phyloP scores from a whole-genome alignment of 495 filamentous ascomycete species.

The Tuber aestivum region DNA sequence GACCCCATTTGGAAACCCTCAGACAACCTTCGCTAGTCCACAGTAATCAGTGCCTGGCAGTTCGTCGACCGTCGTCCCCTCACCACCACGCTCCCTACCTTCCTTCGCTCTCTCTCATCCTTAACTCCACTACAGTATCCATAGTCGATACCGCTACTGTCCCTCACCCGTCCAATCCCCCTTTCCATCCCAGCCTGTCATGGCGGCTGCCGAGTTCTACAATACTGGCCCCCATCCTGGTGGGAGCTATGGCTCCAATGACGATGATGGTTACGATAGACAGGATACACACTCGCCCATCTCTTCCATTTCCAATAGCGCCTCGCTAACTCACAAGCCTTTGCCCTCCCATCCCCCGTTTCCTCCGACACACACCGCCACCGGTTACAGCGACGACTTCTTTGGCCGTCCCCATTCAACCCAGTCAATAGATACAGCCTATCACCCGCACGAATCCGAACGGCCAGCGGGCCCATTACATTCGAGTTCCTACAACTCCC shows the following conservation, averaged over 20 bases:
- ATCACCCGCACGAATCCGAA: slow-evolving; percentile 41
- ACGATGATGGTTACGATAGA: slow-evolving; percentile 43
- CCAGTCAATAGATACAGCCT: slow-evolving; percentile 39
- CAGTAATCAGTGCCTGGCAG: not conserved
- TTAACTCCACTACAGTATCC: not conserved
- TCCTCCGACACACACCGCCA: slow-evolving; percentile 32
- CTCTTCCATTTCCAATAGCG: slow-evolving; percentile 12
- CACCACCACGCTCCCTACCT: not conserved
- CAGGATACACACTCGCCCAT: slow-evolving; percentile 18
- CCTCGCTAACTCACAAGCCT: slow-evolving; percentile 27
- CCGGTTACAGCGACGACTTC: slow-evolving; percentile 43
- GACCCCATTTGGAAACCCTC: not conserved
- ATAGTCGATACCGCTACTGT: slow-evolving; percentile 8
- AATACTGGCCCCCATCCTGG: slow-evolving; percentile 51
- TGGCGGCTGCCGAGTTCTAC: slow-evolving; percentile 84
- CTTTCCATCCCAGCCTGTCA: slow-evolving; percentile 45
- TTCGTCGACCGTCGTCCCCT: not conserved
- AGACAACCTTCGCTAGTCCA: not conserved
- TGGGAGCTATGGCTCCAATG: slow-evolving; percentile 8
- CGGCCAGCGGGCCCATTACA: slow-evolving; percentile 17
- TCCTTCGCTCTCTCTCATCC: not conserved
- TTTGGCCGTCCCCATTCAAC: slow-evolving; percentile 34
- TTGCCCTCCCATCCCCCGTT: slow-evolving; percentile 33
- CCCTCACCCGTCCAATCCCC: not conserved
- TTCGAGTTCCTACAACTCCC: slow-evolving; percentile 43